phyloP scores from a whole-genome alignment of 108 stramenopile species.

The Conticribra weissflogii region DNA sequence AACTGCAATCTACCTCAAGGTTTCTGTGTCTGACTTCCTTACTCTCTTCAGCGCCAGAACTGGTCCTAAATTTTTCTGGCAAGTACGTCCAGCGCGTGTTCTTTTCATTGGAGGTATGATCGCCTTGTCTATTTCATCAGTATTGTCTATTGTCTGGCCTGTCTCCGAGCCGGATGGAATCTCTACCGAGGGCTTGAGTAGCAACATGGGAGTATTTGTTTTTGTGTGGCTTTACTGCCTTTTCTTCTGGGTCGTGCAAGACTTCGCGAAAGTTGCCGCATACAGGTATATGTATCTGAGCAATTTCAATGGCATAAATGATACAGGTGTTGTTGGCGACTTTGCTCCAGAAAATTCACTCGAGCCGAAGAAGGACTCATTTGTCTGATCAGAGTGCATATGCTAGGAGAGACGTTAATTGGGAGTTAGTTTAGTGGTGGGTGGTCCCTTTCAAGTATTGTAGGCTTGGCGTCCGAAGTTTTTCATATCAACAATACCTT shows the following conservation, averaged over 20 bases:
- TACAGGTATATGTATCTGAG: conserved; percentile 23
- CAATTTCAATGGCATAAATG: conserved; percentile 25
- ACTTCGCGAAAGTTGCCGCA: conserved; percentile 43
- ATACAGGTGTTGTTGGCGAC: neutral
- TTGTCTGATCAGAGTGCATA: too few species aligned
- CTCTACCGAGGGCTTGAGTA: conserved; percentile 41
- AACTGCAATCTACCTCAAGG: conserved; percentile 58
- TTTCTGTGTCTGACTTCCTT: conserved; percentile 61
- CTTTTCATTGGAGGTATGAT: conserved; percentile 40
- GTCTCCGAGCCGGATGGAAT: conserved; percentile 43
- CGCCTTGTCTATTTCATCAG: conserved; percentile 47
- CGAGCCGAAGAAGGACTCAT: neutral
- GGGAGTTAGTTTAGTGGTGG: too few species aligned
- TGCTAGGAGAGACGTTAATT: too few species aligned
- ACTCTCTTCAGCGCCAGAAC: conserved; percentile 60
- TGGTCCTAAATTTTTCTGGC: conserved; percentile 44
- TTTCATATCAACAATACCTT: too few species aligned
- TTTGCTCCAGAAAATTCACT: neutral
- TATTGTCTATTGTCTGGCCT: conserved; percentile 54
- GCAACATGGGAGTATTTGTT: conserved; percentile 45
- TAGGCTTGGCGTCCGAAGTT: too few species aligned
- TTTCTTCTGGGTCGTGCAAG: conserved; percentile 57
- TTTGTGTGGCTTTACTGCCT: conserved; percentile 61
- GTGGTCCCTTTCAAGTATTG: too few species aligned
- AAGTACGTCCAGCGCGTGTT: conserved; percentile 44